These are phyloP conservation scores for Aspergillus persii DNA, from an alignment of 2,329 filamentous ascomycete species.

Conservation along the genomic window DNA sequence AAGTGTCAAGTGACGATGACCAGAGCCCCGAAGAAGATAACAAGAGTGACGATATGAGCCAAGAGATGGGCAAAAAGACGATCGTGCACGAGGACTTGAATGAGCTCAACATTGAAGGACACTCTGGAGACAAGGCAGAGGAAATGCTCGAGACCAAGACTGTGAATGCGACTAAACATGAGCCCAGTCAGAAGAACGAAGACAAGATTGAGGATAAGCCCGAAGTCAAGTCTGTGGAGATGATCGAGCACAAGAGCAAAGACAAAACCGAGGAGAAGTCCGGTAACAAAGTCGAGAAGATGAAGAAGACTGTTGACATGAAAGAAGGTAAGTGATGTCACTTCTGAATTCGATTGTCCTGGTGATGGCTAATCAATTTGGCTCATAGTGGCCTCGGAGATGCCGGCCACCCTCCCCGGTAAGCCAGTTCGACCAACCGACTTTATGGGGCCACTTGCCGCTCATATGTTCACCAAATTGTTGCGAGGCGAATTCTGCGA, in stretches of 20 bases:
- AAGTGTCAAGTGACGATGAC: neutral
- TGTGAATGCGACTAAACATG: neutral
- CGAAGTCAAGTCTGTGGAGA: neutral
- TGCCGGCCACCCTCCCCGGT: no score
- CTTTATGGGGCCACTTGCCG: constrained; percentile 2
- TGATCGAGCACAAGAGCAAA: neutral
- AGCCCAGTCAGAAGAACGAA: neutral
- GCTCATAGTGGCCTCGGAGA: neutral
- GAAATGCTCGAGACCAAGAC: neutral
- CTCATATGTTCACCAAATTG: constrained; percentile 15
- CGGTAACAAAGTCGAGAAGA: no score
- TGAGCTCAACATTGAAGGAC: neutral
- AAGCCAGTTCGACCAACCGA: neutral
- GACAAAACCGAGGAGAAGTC: neutral
- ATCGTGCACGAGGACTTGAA: neutral
- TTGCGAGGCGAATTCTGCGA: constrained; percentile 19
- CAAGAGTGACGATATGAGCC: neutral
- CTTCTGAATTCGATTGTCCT: neutral
- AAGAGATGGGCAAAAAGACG: neutral
- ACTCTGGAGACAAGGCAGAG: neutral
- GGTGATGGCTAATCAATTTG: neutral
- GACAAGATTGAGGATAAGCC: neutral
- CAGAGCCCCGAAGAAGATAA: neutral
- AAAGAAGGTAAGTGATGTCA: neutral
- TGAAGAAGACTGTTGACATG: neutral